These are phyloP conservation scores for Daldinia childiae DNA, from an alignment of 495 filamentous ascomycete species.

Conservation along the genomic window DNA sequence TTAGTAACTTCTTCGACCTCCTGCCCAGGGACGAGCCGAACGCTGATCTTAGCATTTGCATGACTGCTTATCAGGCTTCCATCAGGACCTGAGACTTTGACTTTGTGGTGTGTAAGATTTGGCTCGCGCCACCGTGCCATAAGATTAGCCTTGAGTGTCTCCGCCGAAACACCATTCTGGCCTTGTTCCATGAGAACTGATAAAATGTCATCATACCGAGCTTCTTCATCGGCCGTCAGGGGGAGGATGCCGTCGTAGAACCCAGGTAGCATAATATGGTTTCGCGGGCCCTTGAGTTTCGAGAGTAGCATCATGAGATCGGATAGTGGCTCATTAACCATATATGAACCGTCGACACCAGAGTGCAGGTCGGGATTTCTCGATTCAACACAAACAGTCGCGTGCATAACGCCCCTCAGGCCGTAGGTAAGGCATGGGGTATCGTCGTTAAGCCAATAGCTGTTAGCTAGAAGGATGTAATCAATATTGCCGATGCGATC, in stretches of 20 bases:
- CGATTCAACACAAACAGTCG: slow-evolving; percentile 85
- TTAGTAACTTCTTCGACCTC: slow-evolving; percentile 76
- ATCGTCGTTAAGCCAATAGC: slow-evolving; percentile 97
- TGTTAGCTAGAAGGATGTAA: slow-evolving; percentile 94
- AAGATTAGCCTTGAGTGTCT: slow-evolving; percentile 76
- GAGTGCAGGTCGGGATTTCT: slow-evolving; percentile 90
- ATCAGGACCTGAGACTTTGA: slow-evolving; percentile 87
- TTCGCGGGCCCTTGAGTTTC: slow-evolving; percentile 75
- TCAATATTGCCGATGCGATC: slow-evolving; percentile 88
- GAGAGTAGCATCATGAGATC: slow-evolving; percentile 85
- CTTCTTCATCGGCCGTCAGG: slow-evolving; percentile 77
- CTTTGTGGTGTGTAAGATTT: slow-evolving; percentile 89
- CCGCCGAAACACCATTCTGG: slow-evolving; percentile 71
- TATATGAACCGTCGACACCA: slow-evolving; percentile 89
- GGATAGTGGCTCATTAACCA: slow-evolving; percentile 89
- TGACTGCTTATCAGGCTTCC: slow-evolving; percentile 87
- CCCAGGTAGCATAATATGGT: slow-evolving; percentile 69
- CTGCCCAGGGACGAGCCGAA: slow-evolving; percentile 94
- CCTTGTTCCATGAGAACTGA: slow-evolving; percentile 74
- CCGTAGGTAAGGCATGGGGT: slow-evolving; percentile 96
- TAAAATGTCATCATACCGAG: slow-evolving; percentile 85
- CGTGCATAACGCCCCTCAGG: slow-evolving; percentile 92
- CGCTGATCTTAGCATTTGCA: slow-evolving; percentile 84
- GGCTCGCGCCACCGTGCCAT: slow-evolving; percentile 97
- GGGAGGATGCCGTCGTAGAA: slow-evolving; percentile 87